Conservation (phyloP, 2,329 filamentous ascomycete species). For the Stemphylium vesicarium region DNA sequence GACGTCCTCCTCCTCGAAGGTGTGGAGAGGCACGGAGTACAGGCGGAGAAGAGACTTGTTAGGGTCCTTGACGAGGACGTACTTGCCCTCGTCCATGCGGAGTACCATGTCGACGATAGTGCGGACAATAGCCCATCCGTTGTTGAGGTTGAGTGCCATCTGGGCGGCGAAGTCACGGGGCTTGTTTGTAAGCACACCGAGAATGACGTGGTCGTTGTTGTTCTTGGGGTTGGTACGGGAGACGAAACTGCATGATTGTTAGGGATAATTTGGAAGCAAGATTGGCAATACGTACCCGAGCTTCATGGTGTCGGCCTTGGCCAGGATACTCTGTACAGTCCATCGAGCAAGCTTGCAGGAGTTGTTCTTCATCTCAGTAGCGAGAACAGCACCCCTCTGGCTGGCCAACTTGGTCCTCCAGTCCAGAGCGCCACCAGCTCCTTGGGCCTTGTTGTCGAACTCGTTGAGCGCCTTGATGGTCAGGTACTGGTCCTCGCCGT, state of each 20-base stretch:
- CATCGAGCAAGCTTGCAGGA: slow-evolving; percentile 97
- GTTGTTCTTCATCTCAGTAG: slow-evolving; percentile 99
- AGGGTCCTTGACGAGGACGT: slow-evolving; percentile 82
- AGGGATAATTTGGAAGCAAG: slow-evolving; percentile 1
- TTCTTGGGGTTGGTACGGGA: slow-evolving; percentile 91
- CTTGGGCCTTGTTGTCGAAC: slow-evolving; percentile 97
- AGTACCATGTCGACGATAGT: slow-evolving; percentile 96
- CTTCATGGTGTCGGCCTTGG: slow-evolving; percentile 98
- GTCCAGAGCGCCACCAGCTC: slow-evolving; percentile 91
- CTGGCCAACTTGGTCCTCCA: slow-evolving; percentile 94
- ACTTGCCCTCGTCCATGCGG: slow-evolving; percentile 79
- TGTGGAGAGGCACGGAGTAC: slow-evolving; percentile 86
- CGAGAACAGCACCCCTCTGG: slow-evolving; percentile 95
- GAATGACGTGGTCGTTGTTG: slow-evolving; percentile 91
- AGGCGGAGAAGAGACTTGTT: slow-evolving; percentile 95
- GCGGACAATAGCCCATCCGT: slow-evolving; percentile 98
- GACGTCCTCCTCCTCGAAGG: slow-evolving; percentile 89
- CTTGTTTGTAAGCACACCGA: slow-evolving; percentile 97
- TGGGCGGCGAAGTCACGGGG: slow-evolving; percentile 94
- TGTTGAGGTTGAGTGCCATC: slow-evolving; percentile 97
- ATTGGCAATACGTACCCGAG: slow-evolving; percentile 71
- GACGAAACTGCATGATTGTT: slow-evolving; percentile 73
- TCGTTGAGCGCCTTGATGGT: slow-evolving; percentile 97
- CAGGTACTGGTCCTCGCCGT: slow-evolving; percentile 87
- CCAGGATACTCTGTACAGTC: slow-evolving; percentile 96